phyloP scores from a whole-genome alignment of 306 rosid species.

The Parietaria judaica region DNA sequence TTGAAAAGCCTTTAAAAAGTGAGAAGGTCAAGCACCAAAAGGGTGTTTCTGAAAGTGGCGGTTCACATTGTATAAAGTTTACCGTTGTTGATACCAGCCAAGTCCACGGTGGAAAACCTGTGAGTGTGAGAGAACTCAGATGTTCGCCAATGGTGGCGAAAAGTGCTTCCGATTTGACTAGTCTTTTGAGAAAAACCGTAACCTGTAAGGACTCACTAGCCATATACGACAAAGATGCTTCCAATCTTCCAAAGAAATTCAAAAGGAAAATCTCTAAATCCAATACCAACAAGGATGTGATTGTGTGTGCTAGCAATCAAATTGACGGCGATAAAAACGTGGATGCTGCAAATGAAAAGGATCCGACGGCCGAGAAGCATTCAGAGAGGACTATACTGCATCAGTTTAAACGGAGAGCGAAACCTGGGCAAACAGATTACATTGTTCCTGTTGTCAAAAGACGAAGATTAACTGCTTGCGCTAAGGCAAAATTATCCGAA shows the following conservation, averaged over 20 bases:
- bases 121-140: constrained; percentile 37
- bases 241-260: constrained; percentile 11
- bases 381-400: constrained; percentile 27
- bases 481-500: constrained; percentile 35
- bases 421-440: constrained; percentile 39
- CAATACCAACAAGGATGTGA: constrained; percentile 16
- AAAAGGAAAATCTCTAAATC: constrained; percentile 25
- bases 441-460: constrained; percentile 44
- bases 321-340: constrained; percentile 13
- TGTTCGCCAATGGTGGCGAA: constrained; percentile 28
- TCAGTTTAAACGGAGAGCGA: constrained; percentile 35
- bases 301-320: constrained; percentile 15
- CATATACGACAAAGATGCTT: constrained; percentile 19
- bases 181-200: constrained; percentile 27
- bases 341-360: constrained; percentile 29
- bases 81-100: constrained; percentile 52
- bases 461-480: constrained; percentile 51
- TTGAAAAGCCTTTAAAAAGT: constrained; percentile 21
- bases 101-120: constrained; percentile 34
- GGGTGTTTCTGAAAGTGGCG: constrained; percentile 16
- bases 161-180: constrained; percentile 28
- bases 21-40: constrained; percentile 27
- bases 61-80: constrained; percentile 28
- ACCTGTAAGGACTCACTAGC: constrained; percentile 15
- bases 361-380: constrained; percentile 32